Conservation (phyloP, 768 basidiomycete species). For the Agaricus bisporus region DNA sequence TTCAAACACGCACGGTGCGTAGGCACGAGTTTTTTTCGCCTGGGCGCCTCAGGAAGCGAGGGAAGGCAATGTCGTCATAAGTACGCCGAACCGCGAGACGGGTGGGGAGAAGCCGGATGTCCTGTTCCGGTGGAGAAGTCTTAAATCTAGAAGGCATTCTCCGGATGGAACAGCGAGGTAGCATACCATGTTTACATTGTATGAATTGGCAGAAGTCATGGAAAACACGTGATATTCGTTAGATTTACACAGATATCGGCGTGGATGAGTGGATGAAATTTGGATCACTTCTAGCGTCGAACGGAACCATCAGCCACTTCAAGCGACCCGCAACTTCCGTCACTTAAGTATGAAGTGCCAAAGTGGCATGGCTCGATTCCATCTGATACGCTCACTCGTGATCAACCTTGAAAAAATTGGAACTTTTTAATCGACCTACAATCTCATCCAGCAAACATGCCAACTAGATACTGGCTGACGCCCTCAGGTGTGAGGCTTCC, state of each 20-base stretch:
- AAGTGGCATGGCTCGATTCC: not conserved
- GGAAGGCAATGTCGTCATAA: conserved; percentile 1
- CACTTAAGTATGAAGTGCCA: not conserved
- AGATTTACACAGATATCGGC: not conserved
- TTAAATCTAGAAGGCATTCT: not conserved
- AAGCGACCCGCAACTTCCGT: not conserved
- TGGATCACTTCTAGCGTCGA: conserved; percentile 5
- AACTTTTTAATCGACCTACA: not conserved
- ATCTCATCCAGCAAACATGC: conserved; percentile 76
- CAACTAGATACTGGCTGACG: conserved; percentile 92
- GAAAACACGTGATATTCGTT: conserved; percentile 9
- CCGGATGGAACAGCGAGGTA: not conserved
- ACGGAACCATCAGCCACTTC: not conserved
- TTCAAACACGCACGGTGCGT: not conserved
- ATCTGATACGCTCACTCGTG: not conserved
- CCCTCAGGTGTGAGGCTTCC: conserved; percentile 90
- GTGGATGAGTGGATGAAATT: not conserved
- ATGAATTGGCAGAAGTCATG: conserved; percentile 4
- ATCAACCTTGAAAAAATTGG: not conserved
- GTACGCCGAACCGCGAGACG: no score
- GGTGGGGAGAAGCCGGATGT: not conserved
- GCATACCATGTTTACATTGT: not conserved
- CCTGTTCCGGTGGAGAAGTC: not conserved
- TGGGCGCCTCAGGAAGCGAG: not conserved
- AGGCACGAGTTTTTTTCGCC: not conserved